These are phyloP conservation scores for Mycena albidolilacea DNA, from an alignment of 768 basidiomycete species.

Conservation along the genomic window DNA sequence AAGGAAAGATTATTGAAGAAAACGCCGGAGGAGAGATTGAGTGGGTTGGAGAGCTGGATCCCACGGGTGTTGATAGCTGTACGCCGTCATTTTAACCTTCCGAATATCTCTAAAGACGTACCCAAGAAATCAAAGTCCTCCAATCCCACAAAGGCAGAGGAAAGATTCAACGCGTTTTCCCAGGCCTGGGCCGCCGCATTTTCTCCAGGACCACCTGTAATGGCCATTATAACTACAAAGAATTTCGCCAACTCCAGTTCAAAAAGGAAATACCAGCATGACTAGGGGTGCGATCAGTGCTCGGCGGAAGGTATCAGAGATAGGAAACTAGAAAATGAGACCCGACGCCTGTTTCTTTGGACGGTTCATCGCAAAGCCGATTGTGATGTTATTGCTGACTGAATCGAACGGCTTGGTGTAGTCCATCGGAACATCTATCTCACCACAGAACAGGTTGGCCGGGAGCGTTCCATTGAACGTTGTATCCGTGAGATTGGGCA, in stretches of 20 bases:
- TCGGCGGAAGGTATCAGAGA: neutral
- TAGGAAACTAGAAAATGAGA: conserved; percentile 19
- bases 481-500: conserved; percentile 15
- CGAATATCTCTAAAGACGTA: neutral
- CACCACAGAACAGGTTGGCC: conserved; percentile 29
- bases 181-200: conserved; percentile 23
- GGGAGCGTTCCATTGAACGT: conserved; percentile 21
- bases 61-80: conserved; percentile 38
- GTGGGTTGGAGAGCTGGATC: conserved; percentile 34
- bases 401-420: conserved; percentile 1
- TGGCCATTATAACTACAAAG: conserved; percentile 24
- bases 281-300: neutral
- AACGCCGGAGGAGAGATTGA: conserved; percentile 30
- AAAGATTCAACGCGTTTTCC: conserved; percentile 31
- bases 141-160: conserved; percentile 25
- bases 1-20: conserved; percentile 27
- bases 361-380: conserved; percentile 38
- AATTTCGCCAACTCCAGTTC: neutral
- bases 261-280: conserved; percentile 12
- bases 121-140: conserved; percentile 38
- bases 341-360: conserved; percentile 17
- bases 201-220: conserved; percentile 12
- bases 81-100: neutral
- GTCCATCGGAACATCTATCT: conserved; percentile 30
- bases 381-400: conserved; percentile 26